phyloP scores from a whole-genome alignment of 345 rosid species.

The Syzygium oleosum region DNA sequence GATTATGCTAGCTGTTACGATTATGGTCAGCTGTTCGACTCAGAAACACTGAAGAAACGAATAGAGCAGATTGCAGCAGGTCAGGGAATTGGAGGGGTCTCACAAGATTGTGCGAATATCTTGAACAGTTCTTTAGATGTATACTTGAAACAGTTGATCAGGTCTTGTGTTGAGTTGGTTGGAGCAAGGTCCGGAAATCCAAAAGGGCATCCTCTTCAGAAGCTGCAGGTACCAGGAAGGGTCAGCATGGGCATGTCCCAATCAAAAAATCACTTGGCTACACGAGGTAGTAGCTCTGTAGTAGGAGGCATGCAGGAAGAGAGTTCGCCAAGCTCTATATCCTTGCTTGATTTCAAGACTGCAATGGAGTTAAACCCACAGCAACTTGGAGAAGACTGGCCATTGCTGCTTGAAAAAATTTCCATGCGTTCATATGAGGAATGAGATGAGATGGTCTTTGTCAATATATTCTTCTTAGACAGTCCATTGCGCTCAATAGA shows the following conservation, averaged over 20 bases:
- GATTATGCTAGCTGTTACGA: background rate
- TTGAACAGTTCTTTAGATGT: conserved; percentile 5
- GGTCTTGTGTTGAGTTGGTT: conserved; percentile 3
- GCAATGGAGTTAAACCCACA: conserved; percentile 13
- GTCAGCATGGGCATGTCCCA: conserved; percentile 46
- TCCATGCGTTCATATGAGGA: background rate
- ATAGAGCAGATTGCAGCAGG: conserved; percentile 1
- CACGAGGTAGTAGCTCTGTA: conserved; percentile 20
- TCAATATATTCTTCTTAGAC: background rate
- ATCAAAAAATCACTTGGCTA: conserved; percentile 41
- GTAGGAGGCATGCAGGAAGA: conserved; percentile 12
- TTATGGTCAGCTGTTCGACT: conserved; percentile 4
- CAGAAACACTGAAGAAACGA: conserved; percentile 3
- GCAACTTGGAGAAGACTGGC: conserved; percentile 9
- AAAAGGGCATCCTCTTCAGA: conserved; percentile 15
- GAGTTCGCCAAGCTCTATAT: conserved; percentile 5
- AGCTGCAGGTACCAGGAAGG: conserved; percentile 49
- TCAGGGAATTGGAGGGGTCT: conserved; percentile 18
- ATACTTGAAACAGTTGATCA: conserved; percentile 10
- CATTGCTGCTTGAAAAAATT: conserved; percentile 9
- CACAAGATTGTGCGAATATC: conserved; percentile 2
- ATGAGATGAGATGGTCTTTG: background rate
- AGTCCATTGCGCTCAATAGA: background rate
- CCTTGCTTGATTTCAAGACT: conserved; percentile 25
- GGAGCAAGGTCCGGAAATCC: background rate